phyloP scores from a whole-genome alignment of 805 yeast species.

The Lipomyces japonicus region DNA sequence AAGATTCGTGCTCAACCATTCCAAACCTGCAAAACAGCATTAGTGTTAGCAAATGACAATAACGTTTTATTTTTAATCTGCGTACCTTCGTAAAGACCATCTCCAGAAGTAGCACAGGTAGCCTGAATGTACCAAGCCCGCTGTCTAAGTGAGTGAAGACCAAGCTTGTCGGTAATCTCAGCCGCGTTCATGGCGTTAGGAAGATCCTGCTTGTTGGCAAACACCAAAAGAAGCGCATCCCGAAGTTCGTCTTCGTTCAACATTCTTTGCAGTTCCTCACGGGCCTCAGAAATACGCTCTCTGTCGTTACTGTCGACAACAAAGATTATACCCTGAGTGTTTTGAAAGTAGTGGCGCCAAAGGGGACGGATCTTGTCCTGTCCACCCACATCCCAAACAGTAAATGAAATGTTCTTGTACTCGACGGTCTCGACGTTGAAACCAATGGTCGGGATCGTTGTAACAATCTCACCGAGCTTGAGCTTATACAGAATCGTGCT shows the following conservation, averaged over 20 bases:
- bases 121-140: constrained; percentile 92
- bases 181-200: constrained; percentile 69
- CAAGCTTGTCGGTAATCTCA: constrained; percentile 70
- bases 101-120: constrained; percentile 83
- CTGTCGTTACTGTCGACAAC: constrained; percentile 81
- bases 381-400: constrained; percentile 96
- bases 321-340: constrained; percentile 85
- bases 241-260: constrained; percentile 80
- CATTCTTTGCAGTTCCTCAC: constrained; percentile 70
- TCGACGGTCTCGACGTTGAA: constrained; percentile 87
- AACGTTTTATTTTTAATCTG: neutral
- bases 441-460: constrained; percentile 66
- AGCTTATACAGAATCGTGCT: constrained; percentile 73
- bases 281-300: constrained; percentile 70
- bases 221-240: constrained; percentile 71
- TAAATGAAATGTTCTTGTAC: constrained; percentile 75
- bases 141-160: constrained; percentile 57
- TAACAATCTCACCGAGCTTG: constrained; percentile 43
- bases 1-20: constrained; percentile 29
- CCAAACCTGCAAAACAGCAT: constrained; percentile 19
- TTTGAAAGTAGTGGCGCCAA: constrained; percentile 94
- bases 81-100: constrained; percentile 76
- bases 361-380: constrained; percentile 86
- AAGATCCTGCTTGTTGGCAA: constrained; percentile 86
- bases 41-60: constrained; percentile 6